Conservation (phyloP, 306 rosid species). For the Prinsepia uniflora region DNA sequence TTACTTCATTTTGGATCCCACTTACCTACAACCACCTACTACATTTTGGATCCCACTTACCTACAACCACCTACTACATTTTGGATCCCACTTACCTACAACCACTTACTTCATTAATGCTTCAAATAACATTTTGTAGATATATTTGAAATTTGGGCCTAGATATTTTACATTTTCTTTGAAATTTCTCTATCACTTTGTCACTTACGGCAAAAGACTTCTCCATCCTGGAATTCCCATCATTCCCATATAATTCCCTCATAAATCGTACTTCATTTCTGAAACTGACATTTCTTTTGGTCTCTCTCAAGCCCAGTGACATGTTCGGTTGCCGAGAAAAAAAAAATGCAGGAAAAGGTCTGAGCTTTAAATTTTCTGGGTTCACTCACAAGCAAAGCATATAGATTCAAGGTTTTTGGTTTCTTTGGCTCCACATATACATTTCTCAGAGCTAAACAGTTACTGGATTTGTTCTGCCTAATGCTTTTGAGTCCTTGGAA, state of each 20-base stretch:
- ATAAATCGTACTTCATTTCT: not conserved
- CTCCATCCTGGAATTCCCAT: not conserved
- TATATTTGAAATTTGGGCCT: too few relatives aligned
- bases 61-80: too few relatives aligned
- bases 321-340: constrained; percentile 6
- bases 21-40: too few relatives aligned
- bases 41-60: too few relatives aligned
- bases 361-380: not conserved
- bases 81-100: too few relatives aligned
- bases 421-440: not conserved
- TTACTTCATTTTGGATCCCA: too few relatives aligned
- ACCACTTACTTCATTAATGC: too few relatives aligned
- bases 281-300: constrained; percentile 6
- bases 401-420: not conserved
- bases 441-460: constrained; percentile 6
- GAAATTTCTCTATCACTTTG: not conserved
- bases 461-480: constrained; percentile 3
- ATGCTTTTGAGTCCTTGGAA: not conserved
- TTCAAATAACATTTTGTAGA: too few relatives aligned
- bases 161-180: too few relatives aligned
- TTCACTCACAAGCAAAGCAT: not conserved
- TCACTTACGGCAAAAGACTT: not conserved
- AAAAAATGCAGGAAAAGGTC: not conserved
- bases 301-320: not conserved
- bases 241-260: not conserved